Evolutionary conservation across 1,139 yeast genomes (phyloP), one percentile per base, ranked within the genome.

Genomic region (Pneumocystis wakefieldiae): DNA sequence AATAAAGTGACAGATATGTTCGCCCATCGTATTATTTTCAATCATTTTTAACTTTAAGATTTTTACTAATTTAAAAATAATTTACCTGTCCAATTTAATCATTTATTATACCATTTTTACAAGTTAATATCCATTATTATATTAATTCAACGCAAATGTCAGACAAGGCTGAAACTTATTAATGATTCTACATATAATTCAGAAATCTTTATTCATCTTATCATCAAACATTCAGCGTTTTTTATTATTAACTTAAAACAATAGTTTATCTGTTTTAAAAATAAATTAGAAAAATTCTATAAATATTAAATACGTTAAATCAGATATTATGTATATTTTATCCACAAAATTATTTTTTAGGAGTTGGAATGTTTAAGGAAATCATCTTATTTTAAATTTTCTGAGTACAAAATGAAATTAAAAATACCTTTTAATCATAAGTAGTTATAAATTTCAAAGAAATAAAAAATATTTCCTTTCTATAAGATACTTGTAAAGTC

Each of bases 141-240:
- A 48, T 48, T 10, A 39, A n/a, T 39, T 39, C 17, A 48, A 48
- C 14, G 28, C 15, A 48, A 24, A 48, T 24, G 12, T 48, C 55
- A 48, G 55, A 48, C n/a, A 48, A 48, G 55, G 55, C 55, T 48
- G 55, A 48, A 48, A 48, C 55, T 48, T 48, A 42, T 17, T 42
- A 24, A 12, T 8, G 15, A 24, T 10, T 48, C 55, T 24, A 48
- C 55, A 48, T 10, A 48, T 19, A 48, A 24, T 48, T 48, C 55
- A 24, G 55, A 48, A 42, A 42, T 19, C 19, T 24, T 24, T 24
- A 14, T 48, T 15, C 39, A 19, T 24, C 15, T 48, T 48, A 48
- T 48, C 55, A 48, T 48, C 55, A 48, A 48, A 24, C 32, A 48
- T 24, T 24, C 17, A 24, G 6, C 19, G 55, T 12, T 48, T 48